phyloP scores from a whole-genome alignment of 495 filamentous ascomycete species.

The Jackrogersella minutella region DNA sequence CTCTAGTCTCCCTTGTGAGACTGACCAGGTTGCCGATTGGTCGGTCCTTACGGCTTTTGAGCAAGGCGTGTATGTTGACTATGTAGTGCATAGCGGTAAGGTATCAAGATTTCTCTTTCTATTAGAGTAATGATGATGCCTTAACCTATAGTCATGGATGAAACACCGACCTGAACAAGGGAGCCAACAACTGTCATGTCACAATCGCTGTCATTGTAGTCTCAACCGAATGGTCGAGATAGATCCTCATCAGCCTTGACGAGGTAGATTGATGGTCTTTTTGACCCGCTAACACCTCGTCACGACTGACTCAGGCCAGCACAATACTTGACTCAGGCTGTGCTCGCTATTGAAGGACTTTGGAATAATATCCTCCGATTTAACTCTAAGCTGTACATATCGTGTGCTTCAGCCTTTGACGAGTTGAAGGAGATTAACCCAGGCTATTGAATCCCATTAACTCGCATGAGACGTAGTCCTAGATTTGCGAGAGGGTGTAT shows the following conservation, averaged over 20 bases:
- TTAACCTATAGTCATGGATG: neutral
- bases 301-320: neutral
- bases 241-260: neutral
- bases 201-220: neutral
- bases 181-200: too few species aligned
- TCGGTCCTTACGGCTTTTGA: too few species aligned
- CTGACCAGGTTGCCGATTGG: too few species aligned
- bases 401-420: neutral
- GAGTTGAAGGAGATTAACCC: neutral
- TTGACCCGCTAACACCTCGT: neutral
- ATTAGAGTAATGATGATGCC: neutral
- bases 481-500: too few species aligned
- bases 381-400: neutral
- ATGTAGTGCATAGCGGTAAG: too few species aligned
- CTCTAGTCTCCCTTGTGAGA: neutral
- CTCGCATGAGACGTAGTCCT: neutral
- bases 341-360: neutral
- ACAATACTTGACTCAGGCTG: neutral
- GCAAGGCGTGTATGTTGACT: too few species aligned
- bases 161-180: too few species aligned
- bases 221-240: neutral
- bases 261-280: neutral
- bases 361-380: neutral
- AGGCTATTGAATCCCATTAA: neutral
- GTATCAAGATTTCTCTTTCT: too few species aligned